Conservation (phyloP, 1,139 yeast genomes). For the Yarrowia galli region DNA sequence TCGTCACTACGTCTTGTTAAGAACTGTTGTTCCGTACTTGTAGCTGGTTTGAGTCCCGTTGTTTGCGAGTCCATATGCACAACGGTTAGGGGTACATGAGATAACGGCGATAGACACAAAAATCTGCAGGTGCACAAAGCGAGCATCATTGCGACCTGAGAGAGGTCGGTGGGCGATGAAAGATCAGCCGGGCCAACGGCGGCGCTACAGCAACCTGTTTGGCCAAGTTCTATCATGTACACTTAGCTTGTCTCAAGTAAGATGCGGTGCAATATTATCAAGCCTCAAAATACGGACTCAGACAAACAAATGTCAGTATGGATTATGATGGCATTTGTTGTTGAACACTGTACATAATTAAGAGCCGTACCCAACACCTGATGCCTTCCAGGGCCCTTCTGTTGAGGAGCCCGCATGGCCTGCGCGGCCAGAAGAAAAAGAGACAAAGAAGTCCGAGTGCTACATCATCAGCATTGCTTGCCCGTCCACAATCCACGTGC, state of each 20-base stretch:
- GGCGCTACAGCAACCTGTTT: too few species aligned
- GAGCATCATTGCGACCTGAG: background rate
- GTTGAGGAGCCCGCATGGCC: background rate
- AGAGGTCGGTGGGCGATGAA: background rate
- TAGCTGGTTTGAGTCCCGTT: background rate
- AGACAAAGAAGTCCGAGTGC: constrained; percentile 11
- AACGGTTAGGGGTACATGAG: constrained; percentile 17
- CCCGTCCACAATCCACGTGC: constrained; percentile 24
- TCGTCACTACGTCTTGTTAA: background rate
- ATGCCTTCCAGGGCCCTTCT: background rate
- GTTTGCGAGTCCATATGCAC: background rate
- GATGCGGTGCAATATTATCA: background rate
- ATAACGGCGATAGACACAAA: constrained; percentile 23
- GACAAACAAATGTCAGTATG: background rate
- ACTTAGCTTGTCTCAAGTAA: background rate
- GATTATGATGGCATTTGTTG: background rate
- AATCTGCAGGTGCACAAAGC: constrained; percentile 5
- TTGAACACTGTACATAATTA: background rate
- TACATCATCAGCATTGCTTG: background rate
- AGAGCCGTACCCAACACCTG: background rate
- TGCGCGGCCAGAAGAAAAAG: background rate
- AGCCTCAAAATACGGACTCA: background rate
- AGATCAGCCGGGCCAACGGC: too few species aligned
- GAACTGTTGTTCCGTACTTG: too few species aligned
- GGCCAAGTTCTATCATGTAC: background rate